A percentile compares a stretch with the other conserved stretches of the same genome.
Conservation (phyloP, 2,329 filamentous ascomycete genomes). For the Onygenales sp. region DNA sequence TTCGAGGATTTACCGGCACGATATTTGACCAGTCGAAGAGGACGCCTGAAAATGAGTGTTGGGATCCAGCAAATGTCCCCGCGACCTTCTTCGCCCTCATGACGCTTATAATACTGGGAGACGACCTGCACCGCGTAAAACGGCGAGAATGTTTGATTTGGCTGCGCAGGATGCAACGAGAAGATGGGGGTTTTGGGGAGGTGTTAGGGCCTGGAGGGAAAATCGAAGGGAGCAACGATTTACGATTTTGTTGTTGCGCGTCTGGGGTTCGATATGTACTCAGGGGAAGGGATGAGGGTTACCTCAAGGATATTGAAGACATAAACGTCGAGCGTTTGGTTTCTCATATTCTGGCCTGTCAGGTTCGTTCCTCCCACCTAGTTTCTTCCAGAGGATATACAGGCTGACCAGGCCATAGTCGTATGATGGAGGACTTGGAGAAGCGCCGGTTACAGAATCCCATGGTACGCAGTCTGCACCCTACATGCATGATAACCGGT, state of each 20-base stretch:
- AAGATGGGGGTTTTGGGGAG: slow-evolving; percentile 88
- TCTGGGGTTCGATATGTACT: slow-evolving; percentile 75
- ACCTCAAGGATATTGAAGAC: slow-evolving; percentile 53
- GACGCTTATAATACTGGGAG: slow-evolving; percentile 56
- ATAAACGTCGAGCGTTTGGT: slow-evolving; percentile 64
- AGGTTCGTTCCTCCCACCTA: slow-evolving; percentile 32
- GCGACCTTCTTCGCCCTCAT: slow-evolving; percentile 84
- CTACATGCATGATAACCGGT: neutral
- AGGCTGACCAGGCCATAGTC: slow-evolving; percentile 34
- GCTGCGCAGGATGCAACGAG: slow-evolving; percentile 66
- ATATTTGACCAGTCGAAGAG: slow-evolving; percentile 39
- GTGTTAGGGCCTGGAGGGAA: slow-evolving; percentile 51
- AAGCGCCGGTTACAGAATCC: slow-evolving; percentile 69
- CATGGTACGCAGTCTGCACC: slow-evolving; percentile 51
- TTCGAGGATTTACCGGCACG: slow-evolving; percentile 73
- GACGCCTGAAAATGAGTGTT: slow-evolving; percentile 44
- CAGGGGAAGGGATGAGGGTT: slow-evolving; percentile 49
- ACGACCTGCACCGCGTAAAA: slow-evolving; percentile 57
- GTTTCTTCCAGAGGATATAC: neutral
- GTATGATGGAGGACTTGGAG: slow-evolving; percentile 77
- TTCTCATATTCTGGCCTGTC: slow-evolving; percentile 58
- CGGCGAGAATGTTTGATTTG: slow-evolving; percentile 60
- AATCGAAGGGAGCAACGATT: slow-evolving; percentile 72
- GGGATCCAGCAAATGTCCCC: slow-evolving; percentile 73
- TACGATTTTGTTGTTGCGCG: slow-evolving; percentile 80